Evolutionary conservation across 257 asterid genomes (phyloP).

Genomic region (Orobanche coerulescens): DNA sequence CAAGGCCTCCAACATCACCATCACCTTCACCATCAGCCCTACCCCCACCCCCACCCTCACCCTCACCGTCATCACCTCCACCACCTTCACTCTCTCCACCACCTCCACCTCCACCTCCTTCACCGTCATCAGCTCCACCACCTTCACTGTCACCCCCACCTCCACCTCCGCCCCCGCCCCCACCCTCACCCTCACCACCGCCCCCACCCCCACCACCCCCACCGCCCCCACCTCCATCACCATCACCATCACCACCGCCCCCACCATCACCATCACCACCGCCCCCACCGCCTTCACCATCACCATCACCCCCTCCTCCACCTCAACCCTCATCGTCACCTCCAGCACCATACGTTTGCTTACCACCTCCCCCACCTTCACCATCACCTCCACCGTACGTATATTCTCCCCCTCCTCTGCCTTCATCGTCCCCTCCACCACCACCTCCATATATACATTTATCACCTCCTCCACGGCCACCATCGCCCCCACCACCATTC

Average conservation of each 20-base stretch:
- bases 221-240: conserved; percentile 26
- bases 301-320: conserved; percentile 33
- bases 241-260: conserved; percentile 29
- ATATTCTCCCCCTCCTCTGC: conserved; percentile 33
- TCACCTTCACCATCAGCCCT: conserved; percentile 14
- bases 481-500: conserved; percentile 18
- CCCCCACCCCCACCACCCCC: conserved; percentile 33
- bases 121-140: conserved; percentile 23
- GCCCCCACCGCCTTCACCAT: conserved; percentile 32
- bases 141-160: conserved; percentile 25
- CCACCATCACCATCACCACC: conserved; percentile 27
- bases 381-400: conserved; percentile 31
- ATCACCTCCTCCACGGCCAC: conserved; percentile 28
- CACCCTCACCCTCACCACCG: conserved; percentile 28
- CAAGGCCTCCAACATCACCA: conserved; percentile 25
- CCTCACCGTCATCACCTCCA: conserved; percentile 24
- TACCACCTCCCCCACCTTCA: conserved; percentile 35
- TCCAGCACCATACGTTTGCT: conserved; percentile 26
- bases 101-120: conserved; percentile 27
- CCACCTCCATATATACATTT: conserved; percentile 15
- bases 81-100: conserved; percentile 27
- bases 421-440: conserved; percentile 32
- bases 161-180: conserved; percentile 33
- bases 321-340: conserved; percentile 35
- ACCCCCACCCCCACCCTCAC: conserved; percentile 21